Evolutionary conservation across 2,329 filamentous ascomycete species (phyloP).

Genomic region (Fusarium sp.): DNA sequence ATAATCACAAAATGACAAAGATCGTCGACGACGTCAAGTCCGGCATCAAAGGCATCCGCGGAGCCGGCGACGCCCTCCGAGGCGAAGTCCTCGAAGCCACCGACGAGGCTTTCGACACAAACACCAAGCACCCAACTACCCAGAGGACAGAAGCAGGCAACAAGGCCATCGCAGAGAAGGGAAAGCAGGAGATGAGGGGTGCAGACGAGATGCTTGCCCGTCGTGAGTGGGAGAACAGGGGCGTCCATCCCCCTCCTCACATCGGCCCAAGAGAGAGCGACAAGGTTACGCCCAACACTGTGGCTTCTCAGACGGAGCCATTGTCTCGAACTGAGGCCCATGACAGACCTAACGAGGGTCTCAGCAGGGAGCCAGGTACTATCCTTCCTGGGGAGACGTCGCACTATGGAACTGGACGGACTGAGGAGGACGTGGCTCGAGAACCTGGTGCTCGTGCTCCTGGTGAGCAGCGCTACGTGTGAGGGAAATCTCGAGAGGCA

Average conservation of each 20-base stretch:
- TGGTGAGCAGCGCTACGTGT: neutral
- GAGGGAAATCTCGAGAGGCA: neutral
- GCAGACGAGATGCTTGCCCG: constrained; percentile 37
- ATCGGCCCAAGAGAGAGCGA: constrained; percentile 7
- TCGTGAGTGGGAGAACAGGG: constrained; percentile 34
- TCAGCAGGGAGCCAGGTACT: constrained; percentile 22
- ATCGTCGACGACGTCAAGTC: constrained; percentile 41
- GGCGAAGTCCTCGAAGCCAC: constrained; percentile 36
- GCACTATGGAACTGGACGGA: constrained; percentile 16
- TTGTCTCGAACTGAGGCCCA: neutral
- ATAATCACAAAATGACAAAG: constrained; percentile 32
- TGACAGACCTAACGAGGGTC: constrained; percentile 14
- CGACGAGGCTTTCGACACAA: constrained; percentile 36
- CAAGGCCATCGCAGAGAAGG: constrained; percentile 25
- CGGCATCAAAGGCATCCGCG: constrained; percentile 39
- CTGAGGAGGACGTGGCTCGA: neutral
- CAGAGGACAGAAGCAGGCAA: constrained; percentile 14
- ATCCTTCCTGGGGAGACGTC: constrained; percentile 10
- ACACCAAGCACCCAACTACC: constrained; percentile 27
- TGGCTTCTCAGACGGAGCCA: neutral
- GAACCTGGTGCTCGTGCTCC: neutral
- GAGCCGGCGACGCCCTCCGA: constrained; percentile 39
- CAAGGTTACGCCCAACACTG: neutral
- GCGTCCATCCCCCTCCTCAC: constrained; percentile 12
- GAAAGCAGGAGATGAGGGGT: constrained; percentile 31